Conservation (phyloP, 2,329 filamentous ascomycete species). For the Seiridium unicorne region DNA sequence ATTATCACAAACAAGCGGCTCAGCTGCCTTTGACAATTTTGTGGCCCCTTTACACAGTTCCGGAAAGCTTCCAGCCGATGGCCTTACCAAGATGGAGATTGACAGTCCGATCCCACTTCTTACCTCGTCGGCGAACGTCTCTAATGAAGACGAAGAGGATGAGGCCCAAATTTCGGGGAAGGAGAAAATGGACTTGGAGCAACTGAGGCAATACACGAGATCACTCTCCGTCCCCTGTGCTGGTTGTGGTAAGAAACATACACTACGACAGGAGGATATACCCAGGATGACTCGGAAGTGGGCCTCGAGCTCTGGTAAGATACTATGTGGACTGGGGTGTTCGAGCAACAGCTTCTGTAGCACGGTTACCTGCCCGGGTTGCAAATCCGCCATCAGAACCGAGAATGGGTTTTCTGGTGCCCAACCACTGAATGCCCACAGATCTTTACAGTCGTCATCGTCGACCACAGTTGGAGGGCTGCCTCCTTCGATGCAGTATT, state of each 20-base stretch:
- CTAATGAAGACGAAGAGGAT: neutral
- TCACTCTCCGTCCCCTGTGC: neutral
- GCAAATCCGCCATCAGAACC: neutral
- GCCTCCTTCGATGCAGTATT: neutral
- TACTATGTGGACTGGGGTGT: neutral
- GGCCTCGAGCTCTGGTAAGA: neutral
- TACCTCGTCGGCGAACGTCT: neutral
- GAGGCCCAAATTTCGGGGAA: neutral
- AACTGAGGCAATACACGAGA: neutral
- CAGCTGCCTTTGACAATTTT: neutral
- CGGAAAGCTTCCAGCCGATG: neutral
- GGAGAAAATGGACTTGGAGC: neutral
- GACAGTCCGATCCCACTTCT: neutral
- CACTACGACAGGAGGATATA: neutral
- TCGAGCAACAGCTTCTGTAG: neutral
- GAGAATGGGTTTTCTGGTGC: neutral
- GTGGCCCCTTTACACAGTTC: too few species aligned
- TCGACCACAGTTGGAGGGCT: neutral
- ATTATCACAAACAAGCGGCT: too few species aligned
- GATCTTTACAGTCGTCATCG: neutral
- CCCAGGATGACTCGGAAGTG: neutral
- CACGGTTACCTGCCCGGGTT: neutral
- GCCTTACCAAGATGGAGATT: neutral
- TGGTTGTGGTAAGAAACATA: neutral
- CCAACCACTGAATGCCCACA: too few species aligned